phyloP scores from a whole-genome alignment of 2,329 filamentous ascomycete species.

The Pseudopithomyces maydicus region DNA sequence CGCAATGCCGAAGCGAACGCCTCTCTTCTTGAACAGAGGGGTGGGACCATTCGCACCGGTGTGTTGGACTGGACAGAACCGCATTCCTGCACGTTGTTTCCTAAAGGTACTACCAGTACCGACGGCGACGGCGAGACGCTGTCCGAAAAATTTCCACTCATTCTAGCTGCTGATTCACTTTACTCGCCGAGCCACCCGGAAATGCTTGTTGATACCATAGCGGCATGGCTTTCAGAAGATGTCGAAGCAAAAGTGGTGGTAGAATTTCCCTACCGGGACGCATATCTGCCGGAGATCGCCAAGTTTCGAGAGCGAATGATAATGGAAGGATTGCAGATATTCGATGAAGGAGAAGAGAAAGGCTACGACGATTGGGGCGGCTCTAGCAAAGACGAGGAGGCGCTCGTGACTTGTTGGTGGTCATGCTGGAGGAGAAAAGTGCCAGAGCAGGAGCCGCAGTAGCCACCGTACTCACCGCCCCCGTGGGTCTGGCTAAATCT shows the following conservation, averaged over 20 bases:
- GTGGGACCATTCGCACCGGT: constrained; percentile 65
- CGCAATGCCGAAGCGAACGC: constrained; percentile 73
- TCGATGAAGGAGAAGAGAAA: constrained; percentile 66
- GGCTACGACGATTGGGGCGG: constrained; percentile 76
- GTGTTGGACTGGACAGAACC: constrained; percentile 76
- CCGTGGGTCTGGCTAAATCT: background rate
- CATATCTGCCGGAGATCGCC: constrained; percentile 67
- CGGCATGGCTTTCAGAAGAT: constrained; percentile 65
- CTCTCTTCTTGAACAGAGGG: constrained; percentile 57
- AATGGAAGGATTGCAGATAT: constrained; percentile 55
- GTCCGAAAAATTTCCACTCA: constrained; percentile 55
- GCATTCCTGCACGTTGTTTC: constrained; percentile 47
- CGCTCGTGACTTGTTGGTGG: constrained; percentile 71
- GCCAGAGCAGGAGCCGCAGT: constrained; percentile 9
- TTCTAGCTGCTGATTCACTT: constrained; percentile 84
- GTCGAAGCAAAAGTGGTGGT: constrained; percentile 70
- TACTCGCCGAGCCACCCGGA: constrained; percentile 84
- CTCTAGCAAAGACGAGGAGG: constrained; percentile 54
- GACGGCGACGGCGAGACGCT: constrained; percentile 15
- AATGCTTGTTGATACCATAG: constrained; percentile 73
- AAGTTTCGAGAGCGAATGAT: constrained; percentile 68
- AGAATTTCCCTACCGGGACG: constrained; percentile 80
- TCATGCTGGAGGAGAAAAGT: constrained; percentile 59
- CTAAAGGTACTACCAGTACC: constrained; percentile 4
- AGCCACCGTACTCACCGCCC: constrained; percentile 12